phyloP scores from a whole-genome alignment of 495 filamentous ascomycete species.

The Annulohypoxylon nitens region DNA sequence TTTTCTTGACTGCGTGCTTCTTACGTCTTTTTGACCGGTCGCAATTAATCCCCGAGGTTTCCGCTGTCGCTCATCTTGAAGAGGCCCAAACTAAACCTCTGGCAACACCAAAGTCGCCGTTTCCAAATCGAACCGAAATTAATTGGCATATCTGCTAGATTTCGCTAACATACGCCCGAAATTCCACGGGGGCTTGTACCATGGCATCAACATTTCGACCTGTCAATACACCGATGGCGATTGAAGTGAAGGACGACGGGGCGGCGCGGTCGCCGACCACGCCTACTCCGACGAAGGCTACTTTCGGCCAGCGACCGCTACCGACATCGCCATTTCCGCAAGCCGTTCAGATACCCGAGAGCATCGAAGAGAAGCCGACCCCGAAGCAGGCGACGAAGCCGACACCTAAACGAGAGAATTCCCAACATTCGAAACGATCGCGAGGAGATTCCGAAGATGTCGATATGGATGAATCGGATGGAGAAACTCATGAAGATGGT shows the following conservation, averaged over 20 bases:
- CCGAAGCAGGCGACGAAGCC: constrained; percentile 36
- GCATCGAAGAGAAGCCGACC: constrained; percentile 54
- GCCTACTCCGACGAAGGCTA: constrained; percentile 73
- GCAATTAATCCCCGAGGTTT: constrained; percentile 29
- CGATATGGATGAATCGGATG: constrained; percentile 82
- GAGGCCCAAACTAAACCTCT: constrained; percentile 13
- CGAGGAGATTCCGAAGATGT: constrained; percentile 76
- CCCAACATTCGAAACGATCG: constrained; percentile 73
- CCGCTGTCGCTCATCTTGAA: constrained; percentile 20
- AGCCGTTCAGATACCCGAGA: constrained; percentile 62
- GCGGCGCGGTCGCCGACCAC: constrained; percentile 73
- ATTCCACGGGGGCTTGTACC: constrained; percentile 5
- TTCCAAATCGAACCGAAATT: not conserved
- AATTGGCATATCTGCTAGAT: constrained; percentile 7
- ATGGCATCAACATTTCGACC: constrained; percentile 75
- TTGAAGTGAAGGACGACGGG: constrained; percentile 60
- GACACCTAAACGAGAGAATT: constrained; percentile 64
- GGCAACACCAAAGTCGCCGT: constrained; percentile 2
- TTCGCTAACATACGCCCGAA: constrained; percentile 1
- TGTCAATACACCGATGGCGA: constrained; percentile 78
- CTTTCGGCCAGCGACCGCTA: constrained; percentile 72
- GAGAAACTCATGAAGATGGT: constrained; percentile 65
- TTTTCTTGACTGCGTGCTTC: constrained; percentile 9
- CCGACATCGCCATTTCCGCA: constrained; percentile 70
- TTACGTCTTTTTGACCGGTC: constrained; percentile 29